A percentile compares a stretch with the other conserved stretches of the same genome.
These are phyloP conservation scores for Poteriospumella lacustris DNA, from an alignment of 108 stramenopile genomes.

Conservation along the genomic window DNA sequence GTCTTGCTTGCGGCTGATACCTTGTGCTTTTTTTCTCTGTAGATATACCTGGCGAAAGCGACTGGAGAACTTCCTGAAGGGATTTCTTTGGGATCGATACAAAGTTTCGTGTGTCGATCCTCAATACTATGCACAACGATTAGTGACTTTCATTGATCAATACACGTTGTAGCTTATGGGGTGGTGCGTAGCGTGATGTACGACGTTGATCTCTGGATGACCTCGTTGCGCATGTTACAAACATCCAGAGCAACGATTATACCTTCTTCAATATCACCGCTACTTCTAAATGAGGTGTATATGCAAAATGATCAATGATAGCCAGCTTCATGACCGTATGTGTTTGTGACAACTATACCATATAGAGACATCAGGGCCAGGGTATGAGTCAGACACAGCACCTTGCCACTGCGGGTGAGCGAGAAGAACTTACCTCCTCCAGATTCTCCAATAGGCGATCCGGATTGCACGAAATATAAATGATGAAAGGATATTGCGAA, in stretches of 20 bases:
- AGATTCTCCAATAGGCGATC: conserved; percentile 1
- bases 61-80: neutral
- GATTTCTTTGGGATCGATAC: neutral
- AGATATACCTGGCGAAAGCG: neutral
- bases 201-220: too few relatives aligned
- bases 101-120: neutral
- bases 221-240: too few relatives aligned
- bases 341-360: neutral
- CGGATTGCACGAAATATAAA: conserved; percentile 31
- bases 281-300: conserved; percentile 13
- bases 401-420: too few relatives aligned
- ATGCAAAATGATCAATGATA: conserved; percentile 24
- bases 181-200: too few relatives aligned
- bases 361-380: too few relatives aligned
- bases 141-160: neutral
- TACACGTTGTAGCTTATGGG: neutral
- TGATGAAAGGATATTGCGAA: conserved; percentile 15
- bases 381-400: too few relatives aligned
- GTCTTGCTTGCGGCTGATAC: neutral
- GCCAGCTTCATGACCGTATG: conserved; percentile 1
- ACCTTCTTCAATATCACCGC: neutral
- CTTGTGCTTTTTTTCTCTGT: neutral
- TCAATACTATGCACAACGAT: neutral
- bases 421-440: conserved; percentile 11
- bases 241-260: too few relatives aligned